Base-by-base conservation (phyloP, 148 eudicot genomes). In the Rhododendron mucronatum region DNA sequence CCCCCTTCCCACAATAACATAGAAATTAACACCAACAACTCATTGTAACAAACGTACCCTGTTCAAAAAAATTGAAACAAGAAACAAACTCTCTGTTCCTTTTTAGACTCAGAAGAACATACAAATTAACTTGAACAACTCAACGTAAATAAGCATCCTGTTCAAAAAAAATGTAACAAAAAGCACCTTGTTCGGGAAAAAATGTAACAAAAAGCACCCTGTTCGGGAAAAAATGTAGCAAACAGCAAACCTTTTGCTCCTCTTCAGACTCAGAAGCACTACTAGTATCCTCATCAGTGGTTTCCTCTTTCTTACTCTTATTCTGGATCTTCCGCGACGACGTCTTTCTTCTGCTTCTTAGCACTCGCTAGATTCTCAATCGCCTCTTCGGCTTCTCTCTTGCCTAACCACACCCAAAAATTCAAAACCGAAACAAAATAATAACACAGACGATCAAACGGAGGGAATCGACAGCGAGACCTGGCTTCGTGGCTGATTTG, bases 331-430 rank as follows among this genome's bases (percentile, higher is more conserved):
- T 89, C 91, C 57, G 78, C 82, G 80, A 78, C 90, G 9, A 86
- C 65, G 23, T 88, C 88, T 57, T n/a, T n/a, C n/a, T n/a, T n/a
- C n/a, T n/a, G n/a, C n/a, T n/a, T n/a, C n/a, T n/a, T n/a, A n/a
- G n/a, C 83, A 65, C 82, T 83, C 48, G 28, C 78, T 47, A 13
- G n/a, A 35, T 87, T 87, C 86, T 83, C 79, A 45, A 87, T 61
- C 37, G 8, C 83, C 86, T 6, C 78, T 77, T 92, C 95, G 1
- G 94, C 92, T n/a, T 88, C 92, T 83, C 98, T 94, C 88, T 95
- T 95, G 26, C 94, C 98, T 95, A 57, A 44, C 37, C 78, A 47
- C 55, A 26, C 18, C 35, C 63, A 63, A 51, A 14, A 61, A 82
- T 15, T n/a, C 11, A 69, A 87, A 21, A 83, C 3, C 30, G 2